Evolutionary conservation across 192 early-diverging fungal species (phyloP), one percentile per base, ranked within the genome.

Genomic region (Physocladia obscura): DNA sequence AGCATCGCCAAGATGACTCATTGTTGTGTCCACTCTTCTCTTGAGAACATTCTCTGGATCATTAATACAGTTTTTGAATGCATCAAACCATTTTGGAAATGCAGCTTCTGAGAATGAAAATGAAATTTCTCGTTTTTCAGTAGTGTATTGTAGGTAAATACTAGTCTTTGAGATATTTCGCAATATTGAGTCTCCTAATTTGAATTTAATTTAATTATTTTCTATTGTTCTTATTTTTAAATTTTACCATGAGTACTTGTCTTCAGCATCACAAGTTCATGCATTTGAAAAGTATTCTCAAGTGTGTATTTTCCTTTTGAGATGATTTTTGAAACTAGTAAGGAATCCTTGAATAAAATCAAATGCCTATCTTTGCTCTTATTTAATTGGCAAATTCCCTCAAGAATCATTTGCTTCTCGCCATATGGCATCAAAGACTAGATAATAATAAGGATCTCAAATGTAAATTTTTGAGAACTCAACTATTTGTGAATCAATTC

Each of bases 301-400:
- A 81, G 30, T n/a, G 70, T 27, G 54, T 81, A 84, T 32, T 57
- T 54, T 19, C 68, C 71, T 19, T 67, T 73, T 38, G 62, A 56
- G 6, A 77, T 55, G 6, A 71, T 62, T 48, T 86, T 78, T 49
- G 78, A 85, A 4, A 86, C 73, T 29, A 86, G 36, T 47, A 86
- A 50, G 27, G 71, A 60, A 24, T 86, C 84, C 34, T 69, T 71
- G 57, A 80, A 85, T 1, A 86, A 56, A n/a, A 80, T 49, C 4
- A 82, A 60, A 57, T 79, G 79, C 49, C 81, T 69, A 22, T 86
- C 84, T 34, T 79, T 80, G 24, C 74, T 50, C 54, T 83, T 84
- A 37, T 78, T 72, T 26, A 72, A 35, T 19, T 67, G 35, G 39
- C 79, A 34, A 4, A 55, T 30, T 17, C 84, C 84, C 38, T 86